Base-by-base conservation (phyloP, 2,329 filamentous ascomycete species). In the Paecilomyces dactylethromorphus region DNA sequence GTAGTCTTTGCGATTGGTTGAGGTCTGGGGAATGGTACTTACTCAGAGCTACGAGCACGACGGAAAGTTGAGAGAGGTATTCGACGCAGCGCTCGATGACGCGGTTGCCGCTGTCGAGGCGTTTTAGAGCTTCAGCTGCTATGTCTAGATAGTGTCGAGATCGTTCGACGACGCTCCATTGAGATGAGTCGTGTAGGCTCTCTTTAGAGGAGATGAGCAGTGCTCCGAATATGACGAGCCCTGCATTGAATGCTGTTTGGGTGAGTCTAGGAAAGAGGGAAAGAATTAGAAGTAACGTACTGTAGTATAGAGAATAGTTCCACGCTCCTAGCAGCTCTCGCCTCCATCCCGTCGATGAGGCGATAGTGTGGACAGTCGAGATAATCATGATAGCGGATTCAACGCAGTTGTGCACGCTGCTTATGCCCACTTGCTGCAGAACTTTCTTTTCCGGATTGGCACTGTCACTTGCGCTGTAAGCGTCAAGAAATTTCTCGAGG, bases 401-500 rank as follows among this genome's bases (percentile, higher is more conserved):
- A 1, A 68, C 65, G 54, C 71, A 73, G 24, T 68, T 69, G 53
- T 68, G 65, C 26, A 76, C 59, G 56, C 70, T 75, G 52, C 66
- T 71, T 7, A 64, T 59, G 3, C 72, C 70, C 11, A 76, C 64
- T 50, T 74, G 69, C 22, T 69, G 63, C 10, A 74, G 57, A 1
- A 71, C 59, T 21, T 60, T 67, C 15, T 61, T 39, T 24, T 69
- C 65, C 3, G 61, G 60, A 1, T 60, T 24, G 54, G 63, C 60
- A 4, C 49, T 32, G 39, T 66, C 54, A 18, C 32, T 12, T 50
- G 52, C 54, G 35, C 60, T 58, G 24, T 60, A 56, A 31, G 62
- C 58, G 15, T 73, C 69, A 5, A 79, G 62, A 32, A 77, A 74
- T 55, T 71, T 73, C 24, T 72, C 72, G 1, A 79, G 67, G 10